Evolutionary conservation across 1,284 basidiomycete genomes (phyloP).

Genomic region (Cryptococcus depauperatus): DNA sequence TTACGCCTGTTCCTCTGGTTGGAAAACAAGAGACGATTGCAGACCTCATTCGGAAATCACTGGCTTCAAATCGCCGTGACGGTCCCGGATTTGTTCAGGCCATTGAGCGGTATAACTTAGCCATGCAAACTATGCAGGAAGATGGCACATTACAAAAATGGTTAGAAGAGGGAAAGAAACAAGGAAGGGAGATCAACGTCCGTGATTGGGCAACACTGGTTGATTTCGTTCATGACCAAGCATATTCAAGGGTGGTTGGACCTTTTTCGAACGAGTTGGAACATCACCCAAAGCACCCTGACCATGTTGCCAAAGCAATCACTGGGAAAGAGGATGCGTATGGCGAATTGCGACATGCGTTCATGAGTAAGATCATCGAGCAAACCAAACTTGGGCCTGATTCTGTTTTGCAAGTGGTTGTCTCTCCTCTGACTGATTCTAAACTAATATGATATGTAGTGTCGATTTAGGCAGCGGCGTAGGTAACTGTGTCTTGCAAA

Average conservation of each 20-base stretch:
- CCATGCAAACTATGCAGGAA: constrained; percentile 42
- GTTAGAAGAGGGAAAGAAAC: constrained; percentile 17
- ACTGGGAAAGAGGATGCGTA: constrained; percentile 42
- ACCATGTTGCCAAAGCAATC: constrained; percentile 36
- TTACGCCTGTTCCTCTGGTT: background rate
- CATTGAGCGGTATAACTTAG: constrained; percentile 48
- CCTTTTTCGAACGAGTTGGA: constrained; percentile 47
- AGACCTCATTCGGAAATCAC: constrained; percentile 48
- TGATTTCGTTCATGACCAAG: constrained; percentile 48
- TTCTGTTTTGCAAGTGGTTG: constrained; percentile 33
- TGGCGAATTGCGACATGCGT: constrained; percentile 42
- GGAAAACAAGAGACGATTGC: constrained; percentile 43
- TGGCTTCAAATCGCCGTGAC: constrained; percentile 46
- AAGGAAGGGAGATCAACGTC: constrained; percentile 16
- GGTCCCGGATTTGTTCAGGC: constrained; percentile 48
- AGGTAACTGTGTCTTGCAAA: constrained; percentile 51
- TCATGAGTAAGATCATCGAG: constrained; percentile 41
- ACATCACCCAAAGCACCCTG: constrained; percentile 40
- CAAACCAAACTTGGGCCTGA: constrained; percentile 36
- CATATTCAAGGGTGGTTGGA: constrained; percentile 51
- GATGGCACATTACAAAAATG: constrained; percentile 33
- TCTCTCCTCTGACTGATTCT: background rate
- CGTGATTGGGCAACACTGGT: constrained; percentile 46
- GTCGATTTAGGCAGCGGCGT: constrained; percentile 54
- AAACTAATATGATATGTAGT: constrained; percentile 29